These are phyloP conservation scores for Ascocoryne sarcoides DNA, from an alignment of 2,329 filamentous ascomycete species.

Conservation along the genomic window DNA sequence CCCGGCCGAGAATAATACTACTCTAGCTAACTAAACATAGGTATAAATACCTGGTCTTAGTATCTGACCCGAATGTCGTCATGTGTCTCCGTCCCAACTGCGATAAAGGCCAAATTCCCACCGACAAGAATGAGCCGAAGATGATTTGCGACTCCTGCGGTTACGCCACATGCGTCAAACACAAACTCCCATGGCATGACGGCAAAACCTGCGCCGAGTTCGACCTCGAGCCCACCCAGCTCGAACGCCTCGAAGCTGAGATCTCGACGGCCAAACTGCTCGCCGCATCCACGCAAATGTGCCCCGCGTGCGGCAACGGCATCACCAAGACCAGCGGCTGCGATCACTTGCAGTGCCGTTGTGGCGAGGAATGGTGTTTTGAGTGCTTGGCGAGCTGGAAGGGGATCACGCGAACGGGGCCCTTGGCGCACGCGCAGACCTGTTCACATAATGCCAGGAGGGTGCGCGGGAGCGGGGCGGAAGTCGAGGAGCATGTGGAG, in stretches of 20 bases:
- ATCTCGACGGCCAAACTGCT: slow-evolving; percentile 20
- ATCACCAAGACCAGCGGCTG: slow-evolving; percentile 16
- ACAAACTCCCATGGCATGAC: slow-evolving; percentile 21
- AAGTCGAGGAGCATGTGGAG: slow-evolving; percentile 1
- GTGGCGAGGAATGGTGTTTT: slow-evolving; percentile 20
- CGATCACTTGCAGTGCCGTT: slow-evolving; percentile 20
- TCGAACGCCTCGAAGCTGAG: slow-evolving; percentile 19
- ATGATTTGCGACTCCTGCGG: slow-evolving; percentile 18
- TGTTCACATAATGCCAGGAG: slow-evolving; percentile 10
- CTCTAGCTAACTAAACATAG: slow-evolving; percentile 1
- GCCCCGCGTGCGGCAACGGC: slow-evolving; percentile 16
- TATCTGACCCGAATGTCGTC: slow-evolving; percentile 6
- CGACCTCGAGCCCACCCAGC: slow-evolving; percentile 14
- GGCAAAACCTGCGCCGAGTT: slow-evolving; percentile 19
- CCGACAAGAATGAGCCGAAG: slow-evolving; percentile 5
- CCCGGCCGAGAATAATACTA: no score
- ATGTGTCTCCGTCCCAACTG: slow-evolving; percentile 17
- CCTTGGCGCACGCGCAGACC: slow-evolving; percentile 10
- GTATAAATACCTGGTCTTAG: slow-evolving; percentile 13
- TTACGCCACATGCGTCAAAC: slow-evolving; percentile 16
- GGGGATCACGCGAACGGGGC: slow-evolving; percentile 15
- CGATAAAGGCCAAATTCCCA: slow-evolving; percentile 13
- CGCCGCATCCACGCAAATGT: slow-evolving; percentile 13
- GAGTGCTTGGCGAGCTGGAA: slow-evolving; percentile 16
- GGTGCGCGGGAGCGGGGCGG: slow-evolving; percentile 1